Percentiles rank a stretch among this genome's conserved stretches.
Conservation (phyloP, 495 filamentous ascomycete species). For the Penicillium egyptiacum region DNA sequence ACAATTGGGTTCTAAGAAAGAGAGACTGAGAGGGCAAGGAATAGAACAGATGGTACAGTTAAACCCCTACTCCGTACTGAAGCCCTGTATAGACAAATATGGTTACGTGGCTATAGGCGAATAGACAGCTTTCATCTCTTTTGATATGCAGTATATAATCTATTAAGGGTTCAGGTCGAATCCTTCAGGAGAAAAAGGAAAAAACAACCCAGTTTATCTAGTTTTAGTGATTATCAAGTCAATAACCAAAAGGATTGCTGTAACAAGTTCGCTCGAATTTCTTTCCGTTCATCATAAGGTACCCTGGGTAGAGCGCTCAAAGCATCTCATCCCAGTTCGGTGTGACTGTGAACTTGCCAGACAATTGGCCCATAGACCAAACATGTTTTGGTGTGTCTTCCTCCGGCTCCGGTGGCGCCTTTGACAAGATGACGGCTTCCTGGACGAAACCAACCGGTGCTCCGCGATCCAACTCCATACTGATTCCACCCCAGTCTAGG, state of each 20-base stretch:
- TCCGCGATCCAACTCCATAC: constrained; percentile 46
- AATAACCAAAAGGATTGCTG: background rate
- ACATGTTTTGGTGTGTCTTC: constrained; percentile 38
- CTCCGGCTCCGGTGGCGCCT: constrained; percentile 22
- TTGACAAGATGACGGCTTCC: constrained; percentile 44
- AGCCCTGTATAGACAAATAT: no score
- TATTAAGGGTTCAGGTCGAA: background rate
- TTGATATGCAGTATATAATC: background rate
- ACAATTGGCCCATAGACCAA: constrained; percentile 53
- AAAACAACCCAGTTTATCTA: background rate
- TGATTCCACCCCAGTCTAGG: constrained; percentile 52
- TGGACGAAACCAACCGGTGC: constrained; percentile 47
- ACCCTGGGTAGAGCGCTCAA: constrained; percentile 19
- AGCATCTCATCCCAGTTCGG: constrained; percentile 52
- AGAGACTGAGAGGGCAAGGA: no score
- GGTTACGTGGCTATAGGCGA: background rate
- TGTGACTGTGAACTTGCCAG: constrained; percentile 50
- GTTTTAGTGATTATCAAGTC: background rate
- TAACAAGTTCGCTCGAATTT: background rate
- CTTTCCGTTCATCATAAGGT: constrained; percentile 11
- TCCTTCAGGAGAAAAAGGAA: background rate
- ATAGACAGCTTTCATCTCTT: background rate
- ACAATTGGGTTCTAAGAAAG: no score
- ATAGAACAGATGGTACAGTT: no score
- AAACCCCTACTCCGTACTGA: no score